A percentile compares a stretch with the other conserved stretches of the same genome.
These are phyloP conservation scores for Gracilaria gracilis DNA, from an alignment of 23 red algal species.

Conservation along the genomic window DNA sequence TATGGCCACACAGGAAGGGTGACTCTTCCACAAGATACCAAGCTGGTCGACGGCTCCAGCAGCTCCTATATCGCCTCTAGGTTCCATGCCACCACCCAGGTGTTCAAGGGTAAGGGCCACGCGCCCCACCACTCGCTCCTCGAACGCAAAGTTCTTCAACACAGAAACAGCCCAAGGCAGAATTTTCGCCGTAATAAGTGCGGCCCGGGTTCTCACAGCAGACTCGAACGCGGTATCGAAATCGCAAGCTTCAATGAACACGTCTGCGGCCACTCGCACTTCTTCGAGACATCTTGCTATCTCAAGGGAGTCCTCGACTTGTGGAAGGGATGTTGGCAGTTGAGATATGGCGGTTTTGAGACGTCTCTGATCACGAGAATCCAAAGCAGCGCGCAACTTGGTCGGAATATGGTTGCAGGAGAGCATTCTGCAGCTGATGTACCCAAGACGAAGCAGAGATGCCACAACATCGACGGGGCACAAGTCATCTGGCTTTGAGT, in stretches of 20 bases:
- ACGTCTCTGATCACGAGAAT: not conserved
- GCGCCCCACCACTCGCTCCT: conserved; percentile 1
- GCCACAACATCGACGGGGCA: not conserved
- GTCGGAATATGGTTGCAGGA: not conserved
- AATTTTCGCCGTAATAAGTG: conserved; percentile 29
- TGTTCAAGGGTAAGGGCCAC: conserved; percentile 17
- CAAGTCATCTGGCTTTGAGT: not conserved
- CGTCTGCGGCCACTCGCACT: conserved; percentile 29
- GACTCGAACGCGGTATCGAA: conserved; percentile 25
- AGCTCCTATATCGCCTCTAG: conserved; percentile 20
- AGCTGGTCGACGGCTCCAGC: conserved; percentile 46
- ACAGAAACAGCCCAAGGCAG: conserved; percentile 30
- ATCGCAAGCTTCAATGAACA: conserved; percentile 37
- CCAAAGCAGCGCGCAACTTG: not conserved
- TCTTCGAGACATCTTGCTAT: conserved; percentile 22
- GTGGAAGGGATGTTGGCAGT: not conserved
- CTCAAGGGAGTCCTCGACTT: conserved; percentile 3
- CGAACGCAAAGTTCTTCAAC: conserved; percentile 7
- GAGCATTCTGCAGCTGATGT: not conserved
- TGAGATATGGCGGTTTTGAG: conserved; percentile 23
- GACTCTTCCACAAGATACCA: conserved; percentile 12
- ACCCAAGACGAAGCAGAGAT: not conserved
- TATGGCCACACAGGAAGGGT: conserved; percentile 27
- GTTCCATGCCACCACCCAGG: not conserved
- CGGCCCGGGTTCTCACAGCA: not conserved